Evolutionary conservation across 306 rosid species (phyloP).

Genomic region (Hippophae tibetana): DNA sequence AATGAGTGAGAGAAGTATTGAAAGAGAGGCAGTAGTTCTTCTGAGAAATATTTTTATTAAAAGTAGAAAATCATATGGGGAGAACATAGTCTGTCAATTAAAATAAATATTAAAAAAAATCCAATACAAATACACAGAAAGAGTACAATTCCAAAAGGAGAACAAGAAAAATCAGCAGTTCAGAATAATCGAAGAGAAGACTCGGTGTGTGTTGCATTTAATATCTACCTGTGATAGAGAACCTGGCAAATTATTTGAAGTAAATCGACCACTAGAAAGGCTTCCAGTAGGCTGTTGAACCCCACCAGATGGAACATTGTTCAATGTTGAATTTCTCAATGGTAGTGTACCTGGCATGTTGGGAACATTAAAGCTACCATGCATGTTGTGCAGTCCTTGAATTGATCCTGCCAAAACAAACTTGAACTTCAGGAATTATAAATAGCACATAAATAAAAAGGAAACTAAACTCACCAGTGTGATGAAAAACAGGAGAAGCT

Average conservation of each 20-base stretch:
- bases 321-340: conserved; percentile 72
- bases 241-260: conserved; percentile 76
- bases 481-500: conserved; percentile 84
- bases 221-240: conserved; percentile 75
- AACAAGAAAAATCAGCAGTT: not conserved
- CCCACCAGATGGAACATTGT: conserved; percentile 75
- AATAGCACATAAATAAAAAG: conserved; percentile 19
- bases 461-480: conserved; percentile 58
- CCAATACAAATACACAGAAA: conserved; percentile 14
- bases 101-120: not conserved
- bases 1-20: too few species aligned
- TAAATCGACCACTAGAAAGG: conserved; percentile 80
- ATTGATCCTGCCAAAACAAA: conserved; percentile 52
- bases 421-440: conserved; percentile 25
- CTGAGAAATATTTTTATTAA: too few species aligned
- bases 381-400: conserved; percentile 80
- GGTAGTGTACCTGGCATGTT: conserved; percentile 63
- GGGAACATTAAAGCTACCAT: conserved; percentile 86
- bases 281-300: conserved; percentile 86
- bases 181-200: conserved; percentile 7
- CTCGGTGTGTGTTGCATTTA: not conserved
- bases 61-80: too few species aligned
- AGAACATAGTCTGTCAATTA: too few species aligned
- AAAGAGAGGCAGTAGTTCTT: too few species aligned
- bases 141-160: not conserved